Percentiles rank a stretch among this genome's conserved stretches.
Conservation (phyloP, 495 filamentous ascomycete genomes). For the Lichina pygmaea region DNA sequence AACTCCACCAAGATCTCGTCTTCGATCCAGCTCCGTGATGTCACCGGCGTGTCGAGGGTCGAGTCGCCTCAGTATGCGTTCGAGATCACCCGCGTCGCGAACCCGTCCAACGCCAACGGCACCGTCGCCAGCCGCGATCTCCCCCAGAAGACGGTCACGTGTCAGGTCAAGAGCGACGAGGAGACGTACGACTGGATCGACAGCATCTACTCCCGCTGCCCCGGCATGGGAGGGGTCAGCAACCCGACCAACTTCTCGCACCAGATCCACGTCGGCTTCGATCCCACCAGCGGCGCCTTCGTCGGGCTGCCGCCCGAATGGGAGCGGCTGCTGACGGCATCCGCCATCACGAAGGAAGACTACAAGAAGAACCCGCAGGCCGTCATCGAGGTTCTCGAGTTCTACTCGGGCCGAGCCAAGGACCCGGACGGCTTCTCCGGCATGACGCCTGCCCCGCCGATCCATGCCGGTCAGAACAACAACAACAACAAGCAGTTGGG, state of each 20-base stretch:
- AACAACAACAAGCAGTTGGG: conserved; percentile 40
- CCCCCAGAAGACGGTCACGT: conserved; percentile 51
- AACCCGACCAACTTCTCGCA: conserved; percentile 95
- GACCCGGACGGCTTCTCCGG: conserved; percentile 54
- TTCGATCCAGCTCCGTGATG: conserved; percentile 57
- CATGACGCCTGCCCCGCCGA: conserved; percentile 37
- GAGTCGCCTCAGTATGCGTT: conserved; percentile 74
- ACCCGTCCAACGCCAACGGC: conserved; percentile 27
- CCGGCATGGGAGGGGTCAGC: conserved; percentile 91
- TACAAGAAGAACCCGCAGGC: conserved; percentile 96
- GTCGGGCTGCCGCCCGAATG: conserved; percentile 83
- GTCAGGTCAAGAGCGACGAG: conserved; percentile 78
- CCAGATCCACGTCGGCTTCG: conserved; percentile 90
- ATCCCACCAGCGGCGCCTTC: conserved; percentile 77
- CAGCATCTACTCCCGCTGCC: conserved; percentile 82
- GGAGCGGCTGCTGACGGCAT: conserved; percentile 83
- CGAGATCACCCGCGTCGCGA: conserved; percentile 53
- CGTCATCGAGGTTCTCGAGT: conserved; percentile 88
- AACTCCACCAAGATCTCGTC: conserved; percentile 48
- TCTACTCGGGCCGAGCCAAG: conserved; percentile 83
- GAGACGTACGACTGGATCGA: conserved; percentile 98
- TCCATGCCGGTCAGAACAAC: conserved; percentile 21
- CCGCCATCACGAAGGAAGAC: conserved; percentile 91
- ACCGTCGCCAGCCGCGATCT: conserved; percentile 41
- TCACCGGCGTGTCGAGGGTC: conserved; percentile 59